A percentile compares a stretch with the other conserved stretches of the same genome.
Evolutionary conservation across 78 protist species (phyloP).

Genomic region (Capsaspora owczarzaki): DNA sequence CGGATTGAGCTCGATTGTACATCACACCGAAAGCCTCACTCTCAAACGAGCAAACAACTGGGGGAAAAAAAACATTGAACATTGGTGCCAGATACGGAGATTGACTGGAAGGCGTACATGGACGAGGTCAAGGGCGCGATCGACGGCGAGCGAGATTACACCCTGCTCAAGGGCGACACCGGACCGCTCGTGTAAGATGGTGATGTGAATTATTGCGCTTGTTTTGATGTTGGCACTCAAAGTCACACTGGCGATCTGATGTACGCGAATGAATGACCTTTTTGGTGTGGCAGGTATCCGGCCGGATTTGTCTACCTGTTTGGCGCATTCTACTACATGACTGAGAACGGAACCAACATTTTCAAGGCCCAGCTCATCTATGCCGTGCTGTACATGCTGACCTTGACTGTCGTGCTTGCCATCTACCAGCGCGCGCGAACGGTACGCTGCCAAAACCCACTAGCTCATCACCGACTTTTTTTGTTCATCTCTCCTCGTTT

Average conservation of each 20-base stretch:
- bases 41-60: too few relatives aligned
- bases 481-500: too few relatives aligned
- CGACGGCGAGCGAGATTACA: conserved; percentile 57
- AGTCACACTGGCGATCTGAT: background rate
- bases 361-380: conserved; percentile 50
- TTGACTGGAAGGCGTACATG: conserved; percentile 84
- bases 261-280: background rate
- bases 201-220: background rate
- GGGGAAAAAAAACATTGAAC: too few relatives aligned
- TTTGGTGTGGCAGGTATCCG: conserved; percentile 39
- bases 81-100: conserved; percentile 69
- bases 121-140: conserved; percentile 61
- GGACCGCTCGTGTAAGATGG: conserved; percentile 73
- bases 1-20: too few relatives aligned
- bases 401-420: conserved; percentile 19
- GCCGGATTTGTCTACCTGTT: conserved; percentile 58
- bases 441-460: background rate
- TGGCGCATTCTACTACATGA: conserved; percentile 17
- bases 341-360: conserved; percentile 49
- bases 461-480: too few relatives aligned
- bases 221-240: background rate
- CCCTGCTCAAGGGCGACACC: conserved; percentile 49
- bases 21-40: too few relatives aligned
- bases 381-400: conserved; percentile 20
- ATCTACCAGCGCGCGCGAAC: conserved; percentile 19